phyloP scores from a whole-genome alignment of 768 basidiomycete genomes.

The Hypsizygus marmoreus region DNA sequence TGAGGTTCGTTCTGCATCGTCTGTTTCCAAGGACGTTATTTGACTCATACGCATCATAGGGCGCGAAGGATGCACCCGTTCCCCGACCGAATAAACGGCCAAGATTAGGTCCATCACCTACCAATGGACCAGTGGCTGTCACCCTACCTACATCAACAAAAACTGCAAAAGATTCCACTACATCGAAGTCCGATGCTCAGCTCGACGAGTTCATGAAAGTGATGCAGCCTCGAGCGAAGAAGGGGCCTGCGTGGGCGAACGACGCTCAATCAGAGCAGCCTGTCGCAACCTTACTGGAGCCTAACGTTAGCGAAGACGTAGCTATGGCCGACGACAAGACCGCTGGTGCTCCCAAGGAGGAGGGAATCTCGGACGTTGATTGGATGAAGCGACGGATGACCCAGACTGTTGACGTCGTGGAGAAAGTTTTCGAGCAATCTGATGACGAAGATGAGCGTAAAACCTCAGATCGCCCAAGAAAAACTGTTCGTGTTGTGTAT shows the following conservation, averaged over 20 bases:
- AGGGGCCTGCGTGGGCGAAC: constrained; percentile 69
- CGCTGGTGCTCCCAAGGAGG: constrained; percentile 26
- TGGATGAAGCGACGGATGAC: constrained; percentile 74
- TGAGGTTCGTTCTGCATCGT: constrained; percentile 54
- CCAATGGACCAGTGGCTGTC: constrained; percentile 17
- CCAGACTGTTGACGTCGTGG: constrained; percentile 39
- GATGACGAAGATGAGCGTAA: constrained; percentile 54
- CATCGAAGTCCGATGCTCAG: constrained; percentile 38
- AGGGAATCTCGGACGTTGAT: constrained; percentile 64
- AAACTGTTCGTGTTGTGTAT: constrained; percentile 2
- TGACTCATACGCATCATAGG: constrained; percentile 40
- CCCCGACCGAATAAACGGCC: constrained; percentile 73
- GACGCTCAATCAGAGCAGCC: constrained; percentile 28
- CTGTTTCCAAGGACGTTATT: constrained; percentile 2
- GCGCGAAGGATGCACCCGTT: constrained; percentile 64
- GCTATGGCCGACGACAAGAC: constrained; percentile 19
- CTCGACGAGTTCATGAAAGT: constrained; percentile 72
- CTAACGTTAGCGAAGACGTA: constrained; percentile 15
- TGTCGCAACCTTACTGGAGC: constrained; percentile 10
- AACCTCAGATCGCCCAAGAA: background rate
- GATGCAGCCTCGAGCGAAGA: constrained; percentile 65
- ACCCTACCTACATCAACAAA: constrained; percentile 11
- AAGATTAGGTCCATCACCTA: constrained; percentile 40
- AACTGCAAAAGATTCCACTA: constrained; percentile 10
- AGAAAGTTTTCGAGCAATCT: constrained; percentile 63